Evolutionary conservation across 2,329 filamentous ascomycete species (phyloP).

Genomic region (Drechmeria coniospora): DNA sequence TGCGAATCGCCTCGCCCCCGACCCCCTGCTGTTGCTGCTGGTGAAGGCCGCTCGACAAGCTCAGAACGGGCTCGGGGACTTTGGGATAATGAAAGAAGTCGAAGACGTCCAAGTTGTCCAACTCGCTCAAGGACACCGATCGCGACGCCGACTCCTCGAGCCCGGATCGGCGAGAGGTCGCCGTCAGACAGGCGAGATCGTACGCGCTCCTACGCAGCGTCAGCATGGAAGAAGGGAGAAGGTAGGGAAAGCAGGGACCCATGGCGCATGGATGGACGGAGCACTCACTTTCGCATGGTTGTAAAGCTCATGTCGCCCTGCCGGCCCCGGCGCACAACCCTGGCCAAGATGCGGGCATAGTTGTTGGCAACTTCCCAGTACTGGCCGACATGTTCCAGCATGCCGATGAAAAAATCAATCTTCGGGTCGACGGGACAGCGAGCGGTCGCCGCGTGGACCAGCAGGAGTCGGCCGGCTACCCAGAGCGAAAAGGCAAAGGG

Average conservation of each 20-base stretch:
- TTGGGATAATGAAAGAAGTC: slow-evolving; percentile 30
- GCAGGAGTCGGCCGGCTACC: slow-evolving; percentile 24
- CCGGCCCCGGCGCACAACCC: slow-evolving; percentile 20
- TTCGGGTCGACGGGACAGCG: slow-evolving; percentile 20
- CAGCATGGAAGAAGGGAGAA: background rate
- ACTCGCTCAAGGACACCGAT: slow-evolving; percentile 21
- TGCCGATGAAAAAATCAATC: slow-evolving; percentile 28
- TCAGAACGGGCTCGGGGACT: slow-evolving; percentile 9
- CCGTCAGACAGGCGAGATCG: slow-evolving; percentile 21
- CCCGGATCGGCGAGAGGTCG: slow-evolving; percentile 18
- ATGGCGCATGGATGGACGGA: background rate
- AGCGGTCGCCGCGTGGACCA: slow-evolving; percentile 25
- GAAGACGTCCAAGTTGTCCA: slow-evolving; percentile 28
- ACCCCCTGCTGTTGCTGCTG: slow-evolving; percentile 7
- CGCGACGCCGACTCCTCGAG: slow-evolving; percentile 23
- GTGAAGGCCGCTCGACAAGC: slow-evolving; percentile 9
- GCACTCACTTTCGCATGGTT: slow-evolving; percentile 24
- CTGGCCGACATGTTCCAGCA: slow-evolving; percentile 23
- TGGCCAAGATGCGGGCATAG: slow-evolving; percentile 24
- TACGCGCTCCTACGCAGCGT: slow-evolving; percentile 18
- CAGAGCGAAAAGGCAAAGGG: slow-evolving; percentile 29
- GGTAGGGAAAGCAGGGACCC: background rate
- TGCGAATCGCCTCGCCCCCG: slow-evolving; percentile 1
- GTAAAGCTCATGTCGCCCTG: slow-evolving; percentile 21
- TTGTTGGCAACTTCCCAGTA: slow-evolving; percentile 28